Evolutionary conservation across 2,329 filamentous ascomycete genomes (phyloP).

Genomic region (Hypoxylon rubiginosum): DNA sequence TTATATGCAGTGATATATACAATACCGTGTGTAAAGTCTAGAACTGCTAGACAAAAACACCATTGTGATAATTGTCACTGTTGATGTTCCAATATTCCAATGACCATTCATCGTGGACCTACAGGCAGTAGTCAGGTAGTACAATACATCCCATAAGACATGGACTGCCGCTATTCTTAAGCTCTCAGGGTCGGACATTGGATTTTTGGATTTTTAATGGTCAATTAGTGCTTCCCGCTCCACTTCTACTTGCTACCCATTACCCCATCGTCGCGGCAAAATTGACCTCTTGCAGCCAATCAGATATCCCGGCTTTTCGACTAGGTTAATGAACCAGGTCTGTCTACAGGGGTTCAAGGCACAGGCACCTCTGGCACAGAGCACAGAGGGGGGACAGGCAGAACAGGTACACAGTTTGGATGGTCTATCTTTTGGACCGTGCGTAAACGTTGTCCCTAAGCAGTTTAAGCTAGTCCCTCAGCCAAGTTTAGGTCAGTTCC

Average conservation of each 20-base stretch:
- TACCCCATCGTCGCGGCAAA: conserved; percentile 39
- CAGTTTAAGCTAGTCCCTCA: no score
- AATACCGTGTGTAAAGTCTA: not conserved
- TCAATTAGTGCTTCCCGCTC: conserved; percentile 28
- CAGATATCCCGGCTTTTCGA: not conserved
- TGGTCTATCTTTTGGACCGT: conserved; percentile 4
- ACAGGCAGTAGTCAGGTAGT: conserved; percentile 1
- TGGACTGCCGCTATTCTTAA: conserved; percentile 22
- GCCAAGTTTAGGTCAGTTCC: no score
- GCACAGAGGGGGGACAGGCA: no score
- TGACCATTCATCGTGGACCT: no score
- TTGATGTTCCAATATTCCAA: not conserved
- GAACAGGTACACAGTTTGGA: conserved; percentile 26
- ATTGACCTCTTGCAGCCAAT: conserved; percentile 34
- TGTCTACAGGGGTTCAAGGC: conserved; percentile 8
- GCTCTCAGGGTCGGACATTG: conserved; percentile 11
- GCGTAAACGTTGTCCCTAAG: conserved; percentile 3
- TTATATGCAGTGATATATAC: not conserved
- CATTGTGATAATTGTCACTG: not conserved
- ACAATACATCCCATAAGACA: not conserved
- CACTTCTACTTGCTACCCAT: conserved; percentile 24
- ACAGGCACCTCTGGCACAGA: no score
- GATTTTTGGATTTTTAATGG: conserved; percentile 31
- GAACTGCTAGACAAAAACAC: not conserved
- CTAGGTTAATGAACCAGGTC: conserved; percentile 13